Evolutionary conservation across 257 asterid genomes (phyloP), one percentile per base, ranked within the genome.

Genomic region (Gynochthodes officinalis): DNA sequence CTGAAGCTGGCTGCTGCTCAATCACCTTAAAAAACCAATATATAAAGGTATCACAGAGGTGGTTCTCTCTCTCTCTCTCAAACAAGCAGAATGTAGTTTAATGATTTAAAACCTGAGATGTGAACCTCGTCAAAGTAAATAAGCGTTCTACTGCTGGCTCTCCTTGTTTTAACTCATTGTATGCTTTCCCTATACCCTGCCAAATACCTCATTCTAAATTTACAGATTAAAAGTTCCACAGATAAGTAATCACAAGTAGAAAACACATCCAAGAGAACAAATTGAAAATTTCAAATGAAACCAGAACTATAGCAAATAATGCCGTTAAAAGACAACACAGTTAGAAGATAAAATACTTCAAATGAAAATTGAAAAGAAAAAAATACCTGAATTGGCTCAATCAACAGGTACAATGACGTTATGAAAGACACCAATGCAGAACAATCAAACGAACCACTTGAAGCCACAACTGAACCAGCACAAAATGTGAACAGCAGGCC

Each of bases 101-200:
- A 9, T 12, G 39, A 57, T 48, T 52, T 60, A 66, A 71, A 87
- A 75, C 98, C 92, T 86, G 87, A 42, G 96, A 74, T 72, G 75
- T 77, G 81, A 86, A 90, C 69, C 77, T 70, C 74, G 90, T 84
- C 84, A 93, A 77, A 79, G 82, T 69, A 84, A 91, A 89, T 72
- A 93, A 73, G 72, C 98, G 94, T 82, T 89, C 96, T 23, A 91
- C 83, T 57, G 98, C 97, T 71, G 98, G 98, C 78, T 93, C 97
- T 80, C 98, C 98, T 91, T 91, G 97, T 81, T 93, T 93, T 66
- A 91, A 73, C 79, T 91, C 98, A 14, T 93, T 93, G 83, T 91
- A 91, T 25, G 98, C 96, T 84, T 88, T 91, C 53, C 96, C 98
- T 27, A 81, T 78, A 77, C 84, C 96, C 98, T 93, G 96, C 80